Conservation (phyloP, 1,139 yeast species). For the Candida sanyaensis region DNA sequence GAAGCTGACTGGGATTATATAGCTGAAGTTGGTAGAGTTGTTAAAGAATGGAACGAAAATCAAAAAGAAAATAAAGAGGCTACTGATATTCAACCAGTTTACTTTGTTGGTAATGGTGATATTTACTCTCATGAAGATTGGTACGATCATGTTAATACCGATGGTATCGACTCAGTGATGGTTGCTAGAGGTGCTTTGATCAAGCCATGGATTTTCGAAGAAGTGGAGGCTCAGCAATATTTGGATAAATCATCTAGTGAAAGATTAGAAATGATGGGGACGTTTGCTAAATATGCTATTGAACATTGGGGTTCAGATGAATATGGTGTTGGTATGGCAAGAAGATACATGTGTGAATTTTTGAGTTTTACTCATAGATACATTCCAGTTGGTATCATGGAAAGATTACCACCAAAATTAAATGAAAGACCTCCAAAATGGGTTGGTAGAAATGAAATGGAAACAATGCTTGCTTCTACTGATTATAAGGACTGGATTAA, state of each 20-base stretch:
- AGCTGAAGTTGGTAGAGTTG: constrained; percentile 67
- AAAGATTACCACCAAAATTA: constrained; percentile 81
- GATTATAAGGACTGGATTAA: constrained; percentile 96
- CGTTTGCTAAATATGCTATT: constrained; percentile 76
- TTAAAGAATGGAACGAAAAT: constrained; percentile 57
- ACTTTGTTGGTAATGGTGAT: constrained; percentile 91
- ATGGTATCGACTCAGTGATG: constrained; percentile 90
- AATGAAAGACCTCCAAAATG: constrained; percentile 94
- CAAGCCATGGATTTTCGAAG: constrained; percentile 99
- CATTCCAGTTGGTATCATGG: constrained; percentile 91
- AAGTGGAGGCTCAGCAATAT: constrained; percentile 84
- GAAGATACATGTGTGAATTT: constrained; percentile 93
- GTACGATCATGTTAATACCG: constrained; percentile 70
- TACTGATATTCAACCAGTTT: constrained; percentile 50
- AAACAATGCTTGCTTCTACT: constrained; percentile 80
- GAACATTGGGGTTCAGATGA: constrained; percentile 99
- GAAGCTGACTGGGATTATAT: constrained; percentile 95
- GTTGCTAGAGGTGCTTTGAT: constrained; percentile 97
- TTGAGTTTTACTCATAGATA: constrained; percentile 92
- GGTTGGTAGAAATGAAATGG: constrained; percentile 93
- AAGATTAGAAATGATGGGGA: constrained; percentile 71
- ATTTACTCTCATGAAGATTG: constrained; percentile 86
- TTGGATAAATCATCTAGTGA: constrained; percentile 89
- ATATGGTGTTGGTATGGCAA: constrained; percentile 83
- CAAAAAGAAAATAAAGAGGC: constrained; percentile 57